Evolutionary conservation across 1,139 yeast genomes (phyloP).

Genomic region (Saccharomycopsis crataegensis): DNA sequence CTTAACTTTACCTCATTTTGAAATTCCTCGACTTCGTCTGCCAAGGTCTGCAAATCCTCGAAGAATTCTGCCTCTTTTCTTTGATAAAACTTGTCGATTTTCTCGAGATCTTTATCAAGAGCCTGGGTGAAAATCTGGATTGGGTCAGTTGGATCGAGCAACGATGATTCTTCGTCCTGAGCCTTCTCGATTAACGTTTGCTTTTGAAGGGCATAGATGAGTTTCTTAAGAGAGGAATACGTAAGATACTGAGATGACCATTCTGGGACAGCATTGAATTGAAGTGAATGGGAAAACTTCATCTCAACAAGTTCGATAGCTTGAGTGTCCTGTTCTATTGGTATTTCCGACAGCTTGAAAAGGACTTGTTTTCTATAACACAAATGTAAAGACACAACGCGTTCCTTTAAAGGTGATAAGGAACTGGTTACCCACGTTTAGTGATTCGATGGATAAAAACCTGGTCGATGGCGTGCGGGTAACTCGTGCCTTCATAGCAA

Average conservation of each 20-base stretch:
- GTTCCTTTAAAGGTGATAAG: background rate
- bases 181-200: conserved; percentile 34
- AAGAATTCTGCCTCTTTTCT: conserved; percentile 44
- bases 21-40: conserved; percentile 42
- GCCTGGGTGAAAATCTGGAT: conserved; percentile 43
- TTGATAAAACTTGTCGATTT: conserved; percentile 54
- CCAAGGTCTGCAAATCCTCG: conserved; percentile 42
- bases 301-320: conserved; percentile 26
- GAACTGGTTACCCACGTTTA: background rate
- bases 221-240: conserved; percentile 55
- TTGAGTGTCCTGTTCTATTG: conserved; percentile 2
- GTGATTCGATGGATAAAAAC: no score
- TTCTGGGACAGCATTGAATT: conserved; percentile 71
- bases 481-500: no score
- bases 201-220: conserved; percentile 58
- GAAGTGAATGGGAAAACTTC: conserved; percentile 69
- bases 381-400: background rate
- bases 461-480: no score
- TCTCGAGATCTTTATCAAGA: conserved; percentile 46
- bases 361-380: background rate
- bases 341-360: background rate
- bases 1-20: conserved; percentile 26
- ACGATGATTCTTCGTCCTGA: conserved; percentile 24
- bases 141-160: conserved; percentile 25
- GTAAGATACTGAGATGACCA: conserved; percentile 68